phyloP scores from a whole-genome alignment of 768 basidiomycete species.

The Stropharia rugosoannulata region DNA sequence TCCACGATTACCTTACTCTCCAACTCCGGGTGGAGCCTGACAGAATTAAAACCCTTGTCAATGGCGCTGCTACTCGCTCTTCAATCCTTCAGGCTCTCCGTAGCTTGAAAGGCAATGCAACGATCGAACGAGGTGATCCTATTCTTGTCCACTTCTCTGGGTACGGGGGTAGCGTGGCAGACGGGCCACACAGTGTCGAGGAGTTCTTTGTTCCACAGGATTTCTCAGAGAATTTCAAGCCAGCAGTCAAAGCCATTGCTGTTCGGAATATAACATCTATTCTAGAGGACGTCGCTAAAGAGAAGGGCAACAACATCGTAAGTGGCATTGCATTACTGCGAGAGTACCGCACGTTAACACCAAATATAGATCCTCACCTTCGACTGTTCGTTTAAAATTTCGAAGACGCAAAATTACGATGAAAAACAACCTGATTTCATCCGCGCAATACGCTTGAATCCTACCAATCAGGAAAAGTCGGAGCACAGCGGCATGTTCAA shows the following conservation, averaged over 20 bases:
- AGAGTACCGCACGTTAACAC: neutral
- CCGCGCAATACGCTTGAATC: neutral
- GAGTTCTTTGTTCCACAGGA: constrained; percentile 11
- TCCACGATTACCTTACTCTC: constrained; percentile 8
- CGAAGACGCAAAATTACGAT: neutral
- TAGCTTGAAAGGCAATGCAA: neutral
- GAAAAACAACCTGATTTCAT: neutral
- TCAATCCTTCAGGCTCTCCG: constrained; percentile 7
- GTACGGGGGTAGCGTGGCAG: constrained; percentile 7
- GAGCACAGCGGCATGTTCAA: neutral
- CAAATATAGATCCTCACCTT: constrained; percentile 8
- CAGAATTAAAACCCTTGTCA: constrained; percentile 5
- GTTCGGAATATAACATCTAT: constrained; percentile 3
- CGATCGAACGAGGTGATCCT: constrained; percentile 8
- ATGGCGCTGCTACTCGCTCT: constrained; percentile 4
- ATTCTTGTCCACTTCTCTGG: constrained; percentile 14
- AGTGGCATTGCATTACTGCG: neutral
- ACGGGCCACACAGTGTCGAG: neutral
- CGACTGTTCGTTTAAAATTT: constrained; percentile 7
- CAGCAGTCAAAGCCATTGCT: constrained; percentile 2
- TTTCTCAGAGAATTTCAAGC: neutral
- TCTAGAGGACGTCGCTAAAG: constrained; percentile 6
- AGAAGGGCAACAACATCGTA: constrained; percentile 16
- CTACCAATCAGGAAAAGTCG: neutral
- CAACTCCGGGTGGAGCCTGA: constrained; percentile 1